Evolutionary conservation across 2,329 filamentous ascomycete species (phyloP), one percentile per base, ranked within the genome.

Genomic region (Alternaria novae-zelandiae): DNA sequence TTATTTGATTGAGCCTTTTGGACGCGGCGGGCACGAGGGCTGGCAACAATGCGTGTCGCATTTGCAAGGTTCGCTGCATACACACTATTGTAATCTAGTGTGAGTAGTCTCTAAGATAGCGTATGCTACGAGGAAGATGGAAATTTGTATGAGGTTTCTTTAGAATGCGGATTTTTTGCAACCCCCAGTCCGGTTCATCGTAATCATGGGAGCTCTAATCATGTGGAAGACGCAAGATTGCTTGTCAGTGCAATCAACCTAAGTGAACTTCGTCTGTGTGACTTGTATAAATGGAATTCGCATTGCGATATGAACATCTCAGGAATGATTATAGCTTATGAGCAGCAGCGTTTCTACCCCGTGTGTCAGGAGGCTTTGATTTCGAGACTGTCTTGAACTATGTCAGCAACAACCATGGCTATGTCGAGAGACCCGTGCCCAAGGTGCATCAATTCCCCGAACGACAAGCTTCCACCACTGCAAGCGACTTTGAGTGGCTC

Each of bases 381-480:
- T 1, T 21, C 28, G 15, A 53, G 23, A 5, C 32, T 26, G 23
- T 43, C 15, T 45, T 11, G 41, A 25, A 23, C 8, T 30, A 30
- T 26, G 15, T 30, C 21, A 17, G 21, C 21, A 51, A n/a, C 41
- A 15, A 32, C 26, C 21, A 28, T 17, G 4, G 28, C 26, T 47
- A 23, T 54, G 41, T 43, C 26, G 50, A 41, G 51, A 56, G 43
- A 44, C 11, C 20, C 26, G 11, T 21, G 32, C 15, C 45, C 43
- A n/a, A 41, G 26, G 50, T 30, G 44, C 28, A 32, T 30, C 8
- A 44, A 60, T 43, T 50, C 50, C 43, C 58, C 58, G 30, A 43
- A 5, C 23, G 30, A 55, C 50, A 60, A 55, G 58, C 58, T 55
- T 56, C 30, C 25, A 57, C 45, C 28, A 43, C 36, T 32, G 28